Evolutionary conservation across 371 early-diverging fungal species (phyloP).

Genomic region (Conidiobolus incongruus): DNA sequence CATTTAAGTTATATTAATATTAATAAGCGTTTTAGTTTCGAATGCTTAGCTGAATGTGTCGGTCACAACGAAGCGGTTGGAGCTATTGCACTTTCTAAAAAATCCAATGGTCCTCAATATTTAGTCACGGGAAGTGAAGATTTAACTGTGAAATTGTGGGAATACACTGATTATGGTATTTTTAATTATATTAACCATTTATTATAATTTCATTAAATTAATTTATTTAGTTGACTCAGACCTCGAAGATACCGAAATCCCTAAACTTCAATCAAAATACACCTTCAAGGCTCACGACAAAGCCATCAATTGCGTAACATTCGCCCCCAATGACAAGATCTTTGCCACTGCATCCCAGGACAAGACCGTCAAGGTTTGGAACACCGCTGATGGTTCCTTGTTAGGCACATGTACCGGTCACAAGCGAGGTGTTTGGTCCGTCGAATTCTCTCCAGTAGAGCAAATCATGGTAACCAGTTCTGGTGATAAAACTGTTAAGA

Average conservation of each 20-base stretch:
- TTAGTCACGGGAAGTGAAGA: constrained; percentile 78
- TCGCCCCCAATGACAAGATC: constrained; percentile 76
- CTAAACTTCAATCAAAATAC: constrained; percentile 29
- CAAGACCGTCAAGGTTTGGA: constrained; percentile 90
- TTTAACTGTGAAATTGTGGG: constrained; percentile 88
- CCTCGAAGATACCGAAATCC: too few relatives aligned
- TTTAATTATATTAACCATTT: too few relatives aligned
- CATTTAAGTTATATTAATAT: too few relatives aligned
- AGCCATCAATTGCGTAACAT: constrained; percentile 85
- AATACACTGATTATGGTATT: constrained; percentile 26
- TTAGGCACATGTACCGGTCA: constrained; percentile 81
- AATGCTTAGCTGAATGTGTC: constrained; percentile 40
- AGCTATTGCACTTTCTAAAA: constrained; percentile 39
- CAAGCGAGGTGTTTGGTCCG: constrained; percentile 85
- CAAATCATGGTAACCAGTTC: constrained; percentile 76
- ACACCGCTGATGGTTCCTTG: constrained; percentile 51
- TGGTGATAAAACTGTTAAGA: constrained; percentile 79
- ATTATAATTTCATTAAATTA: too few relatives aligned
- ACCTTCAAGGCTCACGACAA: constrained; percentile 93
- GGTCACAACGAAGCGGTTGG: constrained; percentile 87
- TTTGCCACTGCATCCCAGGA: constrained; percentile 96
- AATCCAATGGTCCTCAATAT: constrained; percentile 18
- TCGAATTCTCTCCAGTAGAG: constrained; percentile 76
- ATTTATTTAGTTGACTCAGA: not conserved
- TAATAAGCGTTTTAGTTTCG: too few relatives aligned